Evolutionary conservation across 257 asterid species (phyloP).

Genomic region (Nicotiana noctiflora): DNA sequence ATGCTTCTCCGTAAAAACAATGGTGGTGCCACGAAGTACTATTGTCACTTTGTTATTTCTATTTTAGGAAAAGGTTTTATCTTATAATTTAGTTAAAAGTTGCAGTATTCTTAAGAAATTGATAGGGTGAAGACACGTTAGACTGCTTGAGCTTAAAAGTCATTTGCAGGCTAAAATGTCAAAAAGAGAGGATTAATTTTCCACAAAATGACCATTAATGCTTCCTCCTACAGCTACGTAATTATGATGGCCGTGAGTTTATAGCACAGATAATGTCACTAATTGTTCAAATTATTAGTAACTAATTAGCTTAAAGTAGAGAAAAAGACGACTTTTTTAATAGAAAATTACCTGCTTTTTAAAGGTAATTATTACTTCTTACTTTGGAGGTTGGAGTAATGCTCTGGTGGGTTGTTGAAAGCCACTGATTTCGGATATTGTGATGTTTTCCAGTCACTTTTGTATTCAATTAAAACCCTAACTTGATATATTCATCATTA

Average conservation of each 20-base stretch:
- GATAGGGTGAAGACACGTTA: conserved; percentile 2
- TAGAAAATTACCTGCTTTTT: conserved; percentile 16
- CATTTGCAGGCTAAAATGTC: neutral
- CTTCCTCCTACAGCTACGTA: conserved; percentile 15
- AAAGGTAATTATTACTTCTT: neutral
- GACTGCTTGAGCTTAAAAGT: neutral
- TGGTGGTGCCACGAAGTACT: no score
- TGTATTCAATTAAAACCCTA: neutral
- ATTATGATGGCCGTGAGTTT: conserved; percentile 23
- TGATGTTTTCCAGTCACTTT: neutral
- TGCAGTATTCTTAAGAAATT: neutral
- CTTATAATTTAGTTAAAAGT: neutral
- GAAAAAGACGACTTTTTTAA: conserved; percentile 9
- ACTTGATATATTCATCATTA: neutral
- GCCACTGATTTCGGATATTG: conserved; percentile 44
- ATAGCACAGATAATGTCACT: neutral
- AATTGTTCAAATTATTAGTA: conserved; percentile 19
- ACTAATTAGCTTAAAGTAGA: conserved; percentile 17
- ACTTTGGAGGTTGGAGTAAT: conserved; percentile 4
- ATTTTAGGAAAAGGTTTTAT: no score
- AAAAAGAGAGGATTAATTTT: neutral
- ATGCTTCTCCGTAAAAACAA: no score
- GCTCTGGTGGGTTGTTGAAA: conserved; percentile 32
- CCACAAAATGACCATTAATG: neutral
- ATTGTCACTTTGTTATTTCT: no score